Evolutionary conservation across 768 basidiomycete genomes (phyloP), one percentile per base, ranked within the genome.

Genomic region (Lenzites betulinus): DNA sequence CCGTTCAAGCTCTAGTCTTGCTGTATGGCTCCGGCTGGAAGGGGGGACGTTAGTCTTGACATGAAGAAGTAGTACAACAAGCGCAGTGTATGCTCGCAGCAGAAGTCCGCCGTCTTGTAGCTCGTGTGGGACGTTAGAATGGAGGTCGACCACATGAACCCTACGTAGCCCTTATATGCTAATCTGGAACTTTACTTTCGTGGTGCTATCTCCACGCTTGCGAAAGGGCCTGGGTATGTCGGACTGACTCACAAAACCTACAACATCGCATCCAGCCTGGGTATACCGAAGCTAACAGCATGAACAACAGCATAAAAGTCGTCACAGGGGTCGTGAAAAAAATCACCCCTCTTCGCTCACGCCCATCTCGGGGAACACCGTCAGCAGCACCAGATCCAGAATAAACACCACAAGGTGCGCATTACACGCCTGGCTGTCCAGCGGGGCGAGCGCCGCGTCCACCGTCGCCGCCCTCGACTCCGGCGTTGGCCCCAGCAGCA

Each of bases 331-430:
- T 18, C 42, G n/a, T 43, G 15, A 49, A 51, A 55, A 57, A 7
- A 22, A 7, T 44, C 49, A 58, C 16, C 47, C 54, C 48, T 57
- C 64, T 48, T 64, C 65, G 28, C 60, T 66, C 20, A 63, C 73
- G n/a, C 77, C 80, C 66, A 96, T 75, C 73, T 95, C 93, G 0
- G 95, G 94, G 65, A 94, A 92, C 38, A 95, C 66, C 2, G 79
- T 79, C 38, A 87, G 70, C n/a, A 95, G 67, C 2, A 92, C 49
- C 9, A 86, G 76, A 65, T 97, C 95, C 16, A 96, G 71, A 1
- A 96, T 59, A 65, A 93, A 78, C 41, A 93, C 76, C 0, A 86
- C 74, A 1, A 97, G 78, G 64, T 95, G 95, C 1, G 83, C 79
- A 70, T 97, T 98, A 70, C 94, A 95, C 51, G 79, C 77, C 33